phyloP scores from a whole-genome alignment of 2,329 filamentous ascomycete species.

The Aspergillus novofumigatus region DNA sequence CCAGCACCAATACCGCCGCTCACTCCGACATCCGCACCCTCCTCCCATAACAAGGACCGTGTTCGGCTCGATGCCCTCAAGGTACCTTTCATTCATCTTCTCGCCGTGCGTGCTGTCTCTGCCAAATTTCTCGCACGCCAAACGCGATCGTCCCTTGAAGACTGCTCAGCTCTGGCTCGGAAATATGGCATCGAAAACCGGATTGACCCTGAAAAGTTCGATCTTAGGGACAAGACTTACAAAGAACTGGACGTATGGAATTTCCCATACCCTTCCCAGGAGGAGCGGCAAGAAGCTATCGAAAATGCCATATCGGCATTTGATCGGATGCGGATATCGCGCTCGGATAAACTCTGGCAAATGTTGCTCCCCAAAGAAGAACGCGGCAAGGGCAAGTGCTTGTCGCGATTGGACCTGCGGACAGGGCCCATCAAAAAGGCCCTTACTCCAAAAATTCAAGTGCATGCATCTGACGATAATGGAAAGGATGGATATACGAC shows the following conservation, averaged over 20 bases:
- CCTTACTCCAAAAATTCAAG: conserved; percentile 35
- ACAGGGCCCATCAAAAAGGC: conserved; percentile 38
- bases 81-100: conserved; percentile 47
- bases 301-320: conserved; percentile 61
- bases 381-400: conserved; percentile 57
- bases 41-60: conserved; percentile 33
- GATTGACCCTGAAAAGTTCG: conserved; percentile 47
- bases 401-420: conserved; percentile 55
- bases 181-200: conserved; percentile 52
- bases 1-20: conserved; percentile 32
- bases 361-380: conserved; percentile 57
- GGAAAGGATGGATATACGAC: conserved; percentile 32
- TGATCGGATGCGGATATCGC: conserved; percentile 57
- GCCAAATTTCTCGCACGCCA: conserved; percentile 44
- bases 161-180: conserved; percentile 45
- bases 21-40: conserved; percentile 43
- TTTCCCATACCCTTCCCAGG: conserved; percentile 54
- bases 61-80: conserved; percentile 42
- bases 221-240: conserved; percentile 55
- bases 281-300: conserved; percentile 57
- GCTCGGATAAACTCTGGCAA: conserved; percentile 61
- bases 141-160: conserved; percentile 47
- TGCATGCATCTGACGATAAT: conserved; percentile 34
- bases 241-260: conserved; percentile 60
- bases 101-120: conserved; percentile 50